Evolutionary conservation across 2,329 filamentous ascomycete species (phyloP), one percentile per base, ranked within the genome.

Genomic region (Arthroderma uncinatum): DNA sequence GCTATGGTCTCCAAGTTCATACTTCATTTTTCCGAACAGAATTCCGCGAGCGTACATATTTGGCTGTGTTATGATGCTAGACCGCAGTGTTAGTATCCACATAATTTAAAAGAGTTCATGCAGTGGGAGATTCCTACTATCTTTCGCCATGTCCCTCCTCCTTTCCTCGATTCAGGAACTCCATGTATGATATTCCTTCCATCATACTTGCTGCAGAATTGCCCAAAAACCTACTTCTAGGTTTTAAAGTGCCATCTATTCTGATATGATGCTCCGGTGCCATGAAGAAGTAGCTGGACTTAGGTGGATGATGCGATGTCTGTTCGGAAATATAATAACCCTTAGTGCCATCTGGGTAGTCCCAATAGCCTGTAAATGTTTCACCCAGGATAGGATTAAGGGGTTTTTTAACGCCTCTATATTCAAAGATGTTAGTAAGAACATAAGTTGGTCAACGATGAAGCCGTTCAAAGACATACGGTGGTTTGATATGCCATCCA

Each of bases 41-140:
- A 98, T 97, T 36, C 93, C 92, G 61, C 93, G 83, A 21, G 92
- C 93, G 71, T 98, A 98, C 90, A 98, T 98, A 76, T 98, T 98
- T 16, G 93, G 93, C 68, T 98, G 93, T 3, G 93, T 97, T 55
- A 97, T 74, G 67, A 94, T 88, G 73, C 89, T 94, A 64, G 14
- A 56, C 30, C 12, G 12, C 42, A 53, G 30, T 2, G 16, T 53
- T 37, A 53, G 33, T 37, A 37, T 5, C 9, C 12, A 5, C 14
- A 37, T 23, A 48, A 30, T n/a, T 19, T 19, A 10, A 19, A 55
- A 30, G 40, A 42, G 37, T 6, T 36, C 8, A 14, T 14, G 4
- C n/a, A 2, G 6, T 14, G 19, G n/a, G 14, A 28, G 33, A 19
- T 36, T 14, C 78, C 87, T 78, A 95, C 89, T 95, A 97, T 84